Percentiles rank a stretch among this genome's conserved stretches.
These are phyloP conservation scores for Datura wrightii DNA, from an alignment of 257 asterid species.

Conservation along the genomic window DNA sequence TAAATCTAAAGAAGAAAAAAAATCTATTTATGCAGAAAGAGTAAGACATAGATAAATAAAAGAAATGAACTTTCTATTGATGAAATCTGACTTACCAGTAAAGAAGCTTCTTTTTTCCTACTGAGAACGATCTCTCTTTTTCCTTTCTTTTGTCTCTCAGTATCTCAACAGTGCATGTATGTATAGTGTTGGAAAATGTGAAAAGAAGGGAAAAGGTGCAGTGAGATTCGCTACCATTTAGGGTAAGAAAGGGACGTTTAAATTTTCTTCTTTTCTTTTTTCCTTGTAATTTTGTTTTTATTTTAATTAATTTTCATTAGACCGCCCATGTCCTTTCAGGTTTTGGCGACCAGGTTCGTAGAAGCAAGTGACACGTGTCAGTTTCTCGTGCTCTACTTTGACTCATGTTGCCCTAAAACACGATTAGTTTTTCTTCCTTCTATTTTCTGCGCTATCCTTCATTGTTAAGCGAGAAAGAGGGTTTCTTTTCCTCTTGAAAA, in stretches of 20 bases:
- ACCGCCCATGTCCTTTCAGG: constrained; percentile 47
- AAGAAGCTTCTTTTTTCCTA: constrained; percentile 10
- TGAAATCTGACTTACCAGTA: constrained; percentile 27
- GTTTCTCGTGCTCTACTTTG: constrained; percentile 25
- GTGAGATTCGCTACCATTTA: constrained; percentile 53
- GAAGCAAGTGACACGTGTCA: constrained; percentile 48
- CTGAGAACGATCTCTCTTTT: background rate
- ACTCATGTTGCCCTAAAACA: constrained; percentile 31
- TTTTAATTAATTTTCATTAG: background rate
- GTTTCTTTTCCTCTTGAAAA: background rate
- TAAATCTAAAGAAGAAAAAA: background rate
- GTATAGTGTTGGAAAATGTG: constrained; percentile 49
- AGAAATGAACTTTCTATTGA: background rate
- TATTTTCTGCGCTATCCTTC: background rate
- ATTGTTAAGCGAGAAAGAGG: background rate
- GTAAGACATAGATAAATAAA: background rate
- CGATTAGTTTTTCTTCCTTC: background rate
- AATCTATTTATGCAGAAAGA: background rate
- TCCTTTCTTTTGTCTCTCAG: background rate
- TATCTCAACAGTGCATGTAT: constrained; percentile 26
- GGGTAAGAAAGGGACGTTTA: constrained; percentile 27
- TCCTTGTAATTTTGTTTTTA: background rate
- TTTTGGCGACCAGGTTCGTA: constrained; percentile 48
- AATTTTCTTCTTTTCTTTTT: background rate
- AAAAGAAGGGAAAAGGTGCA: constrained; percentile 30